These are phyloP conservation scores for Ogataea methanolica DNA, from an alignment of 805 yeast species.

Conservation along the genomic window DNA sequence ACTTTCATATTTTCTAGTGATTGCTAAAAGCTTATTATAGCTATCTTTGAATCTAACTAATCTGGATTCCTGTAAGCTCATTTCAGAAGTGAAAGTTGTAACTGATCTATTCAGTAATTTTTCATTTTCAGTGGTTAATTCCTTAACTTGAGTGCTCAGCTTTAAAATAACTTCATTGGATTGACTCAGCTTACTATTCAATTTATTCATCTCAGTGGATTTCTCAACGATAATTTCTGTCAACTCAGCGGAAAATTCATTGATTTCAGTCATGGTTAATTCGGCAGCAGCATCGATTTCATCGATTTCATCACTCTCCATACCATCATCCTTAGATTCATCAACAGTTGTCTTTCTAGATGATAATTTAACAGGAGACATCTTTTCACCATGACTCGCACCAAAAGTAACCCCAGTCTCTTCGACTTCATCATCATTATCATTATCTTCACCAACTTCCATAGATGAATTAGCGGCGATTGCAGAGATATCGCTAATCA, in stretches of 20 bases:
- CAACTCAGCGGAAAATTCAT: conserved; percentile 4
- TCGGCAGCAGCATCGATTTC: conserved; percentile 19
- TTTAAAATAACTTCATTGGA: background rate
- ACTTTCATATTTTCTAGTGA: conserved; percentile 17
- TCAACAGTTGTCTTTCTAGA: conserved; percentile 16
- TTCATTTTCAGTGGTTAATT: conserved; percentile 16
- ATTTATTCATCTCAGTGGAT: conserved; percentile 1
- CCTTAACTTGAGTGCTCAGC: conserved; percentile 10
- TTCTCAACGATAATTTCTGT: conserved; percentile 10
- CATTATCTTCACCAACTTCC: conserved; percentile 9
- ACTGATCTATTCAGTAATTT: conserved; percentile 6
- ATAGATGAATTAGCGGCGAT: conserved; percentile 19
- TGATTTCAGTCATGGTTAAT: conserved; percentile 12
- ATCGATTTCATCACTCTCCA: conserved; percentile 16
- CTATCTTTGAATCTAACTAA: conserved; percentile 12
- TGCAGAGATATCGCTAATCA: conserved; percentile 18
- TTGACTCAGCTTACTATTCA: conserved; percentile 6
- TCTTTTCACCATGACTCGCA: conserved; percentile 11
- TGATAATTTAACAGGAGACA: conserved; percentile 24
- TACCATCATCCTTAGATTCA: conserved; percentile 18
- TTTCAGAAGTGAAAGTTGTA: conserved; percentile 9
- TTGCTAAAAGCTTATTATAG: conserved; percentile 15
- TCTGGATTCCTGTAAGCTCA: conserved; percentile 13
- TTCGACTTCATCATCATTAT: conserved; percentile 2
- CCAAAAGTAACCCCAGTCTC: conserved; percentile 5